Evolutionary conservation across 805 yeast species (phyloP), one percentile per base, ranked within the genome.

Genomic region (Kuraishia cidri): DNA sequence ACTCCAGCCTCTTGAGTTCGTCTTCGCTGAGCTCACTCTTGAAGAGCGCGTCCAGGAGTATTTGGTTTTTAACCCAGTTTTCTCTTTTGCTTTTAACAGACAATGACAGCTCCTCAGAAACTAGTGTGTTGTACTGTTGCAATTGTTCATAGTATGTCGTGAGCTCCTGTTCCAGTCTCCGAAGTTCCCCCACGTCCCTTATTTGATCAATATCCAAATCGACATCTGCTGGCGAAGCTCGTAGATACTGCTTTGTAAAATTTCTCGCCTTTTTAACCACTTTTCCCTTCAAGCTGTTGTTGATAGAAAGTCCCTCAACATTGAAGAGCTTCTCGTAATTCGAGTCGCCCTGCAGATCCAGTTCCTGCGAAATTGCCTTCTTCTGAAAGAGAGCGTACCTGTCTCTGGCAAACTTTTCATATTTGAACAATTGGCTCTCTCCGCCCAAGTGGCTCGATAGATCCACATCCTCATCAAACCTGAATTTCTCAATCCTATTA

Each of bases 11-110:
- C 21, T 24, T 25, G 19, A 19, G 19, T 12, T 31, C 23, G 6
- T n/a, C 30, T 10, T 25, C 30, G 4, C 34, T 14, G 7, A 25
- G 19, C 24, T 31, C 32, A 26, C 20, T 21, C 19, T 24, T n/a
- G 24, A 17, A 16, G 7, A 43, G 29, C 3, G 42, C 43, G 28
- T 49, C 48, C 19, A 52, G 32, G 8, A 50, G 29, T 4, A 44
- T 21, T 34, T 54, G 56, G 22, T 38, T 48, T 22, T 52, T 54
- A 24, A 50, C 30, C 57, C 57, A 51, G 23, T 30, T 33, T 16
- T 31, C 43, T 13, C 54, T 36, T 28, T 38, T 42, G 4, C 39
- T 23, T 15, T 40, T 32, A 4, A 36, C 35, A 9, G 46, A 29
- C 16, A 38, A 38, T 3, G 34, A 29, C n/a, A 49, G 40, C 26